Percentiles rank a stretch among this genome's conserved stretches.
phyloP scores from a whole-genome alignment of 345 rosid genomes.

The thale cress (Arabidopsis thaliana) region TAIR10.1 NC_003074.8:18443501-18444000 shows the following conservation, averaged over 20 bases:
- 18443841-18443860: constrained; percentile 83
- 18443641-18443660: constrained; percentile 72
- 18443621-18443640: constrained; percentile 83
- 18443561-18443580: constrained; percentile 1
- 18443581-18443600: constrained; percentile 27
- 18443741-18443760: constrained; percentile 8
- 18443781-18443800: constrained; percentile 95
- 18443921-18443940: constrained; percentile 25
- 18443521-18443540: constrained; percentile 85
- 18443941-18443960: constrained; percentile 1
- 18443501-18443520: constrained; percentile 77
- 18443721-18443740: constrained; percentile 11
- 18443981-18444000: constrained; percentile 7
- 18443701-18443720: background rate
- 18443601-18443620: constrained; percentile 22
- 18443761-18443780: constrained; percentile 82
- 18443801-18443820: constrained; percentile 63
- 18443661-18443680: constrained; percentile 86
- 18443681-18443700: constrained; percentile 52
- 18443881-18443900: constrained; percentile 68
- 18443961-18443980: constrained; percentile 2
- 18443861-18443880: constrained; percentile 87
- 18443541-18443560: constrained; percentile 28
- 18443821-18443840: constrained; percentile 63
- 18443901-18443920: constrained; percentile 79